A percentile compares a stretch with the other conserved stretches of the same genome.
Conservation (phyloP, 495 filamentous ascomycete species). For the Xylaria flabelliformis region DNA sequence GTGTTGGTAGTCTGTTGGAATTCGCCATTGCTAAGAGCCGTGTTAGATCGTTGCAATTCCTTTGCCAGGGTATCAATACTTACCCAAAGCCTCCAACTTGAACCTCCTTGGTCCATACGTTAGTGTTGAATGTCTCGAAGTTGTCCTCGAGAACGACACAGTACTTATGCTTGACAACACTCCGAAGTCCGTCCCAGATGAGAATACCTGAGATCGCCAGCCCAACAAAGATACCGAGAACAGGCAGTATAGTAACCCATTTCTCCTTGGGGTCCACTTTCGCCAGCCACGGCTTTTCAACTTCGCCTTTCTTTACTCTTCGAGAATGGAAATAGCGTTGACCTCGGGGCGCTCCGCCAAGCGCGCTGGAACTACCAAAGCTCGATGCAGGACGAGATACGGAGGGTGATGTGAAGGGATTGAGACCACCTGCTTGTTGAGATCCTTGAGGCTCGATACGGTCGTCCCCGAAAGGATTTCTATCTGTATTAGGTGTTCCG, state of each 20-base stretch:
- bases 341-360: constrained; percentile 39
- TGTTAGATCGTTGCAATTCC: constrained; percentile 16
- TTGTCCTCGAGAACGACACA: constrained; percentile 74
- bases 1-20: constrained; percentile 76
- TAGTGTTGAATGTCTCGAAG: constrained; percentile 64
- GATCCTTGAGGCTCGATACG: constrained; percentile 44
- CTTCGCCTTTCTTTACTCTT: constrained; percentile 70
- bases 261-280: constrained; percentile 78
- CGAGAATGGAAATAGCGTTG: constrained; percentile 77
- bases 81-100: constrained; percentile 86
- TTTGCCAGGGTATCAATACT: constrained; percentile 33
- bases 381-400: constrained; percentile 61
- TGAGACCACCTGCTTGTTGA: constrained; percentile 39
- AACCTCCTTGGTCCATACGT: constrained; percentile 78
- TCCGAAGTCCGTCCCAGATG: constrained; percentile 71
- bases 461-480: constrained; percentile 46
- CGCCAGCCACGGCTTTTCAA: constrained; percentile 72
- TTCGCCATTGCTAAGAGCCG: constrained; percentile 69
- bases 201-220: constrained; percentile 69
- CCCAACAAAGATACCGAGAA: constrained; percentile 71
- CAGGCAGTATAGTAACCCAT: constrained; percentile 81
- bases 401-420: constrained; percentile 66
- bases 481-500: constrained; percentile 48
- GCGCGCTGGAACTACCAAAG: constrained; percentile 54
- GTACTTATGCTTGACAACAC: constrained; percentile 76